Conservation (phyloP, 2,329 filamentous ascomycete genomes). For the Aspergillus candidus region DNA sequence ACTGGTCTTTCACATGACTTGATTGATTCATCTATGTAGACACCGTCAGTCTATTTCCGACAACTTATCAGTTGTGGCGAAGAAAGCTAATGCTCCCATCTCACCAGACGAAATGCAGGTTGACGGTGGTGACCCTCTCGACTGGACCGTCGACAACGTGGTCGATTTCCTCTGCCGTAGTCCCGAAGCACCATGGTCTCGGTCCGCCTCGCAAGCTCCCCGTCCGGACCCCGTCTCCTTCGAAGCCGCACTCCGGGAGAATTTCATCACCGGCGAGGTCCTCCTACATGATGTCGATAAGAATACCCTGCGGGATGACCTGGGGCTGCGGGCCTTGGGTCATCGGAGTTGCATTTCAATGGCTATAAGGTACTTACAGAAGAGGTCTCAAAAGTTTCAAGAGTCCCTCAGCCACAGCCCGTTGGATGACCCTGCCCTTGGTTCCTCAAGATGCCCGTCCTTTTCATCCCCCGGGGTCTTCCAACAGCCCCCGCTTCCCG, state of each 20-base stretch:
- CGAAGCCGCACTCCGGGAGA: constrained; percentile 51
- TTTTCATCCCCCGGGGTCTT: neutral
- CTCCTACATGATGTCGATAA: constrained; percentile 55
- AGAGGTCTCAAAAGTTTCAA: constrained; percentile 48
- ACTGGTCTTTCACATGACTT: too few relatives aligned
- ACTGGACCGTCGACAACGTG: constrained; percentile 65
- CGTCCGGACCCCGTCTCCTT: constrained; percentile 52
- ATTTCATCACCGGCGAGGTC: constrained; percentile 60
- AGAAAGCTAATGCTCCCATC: neutral
- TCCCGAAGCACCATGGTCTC: constrained; percentile 40
- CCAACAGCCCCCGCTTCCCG: neutral
- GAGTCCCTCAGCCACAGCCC: neutral
- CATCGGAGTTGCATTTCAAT: constrained; percentile 54
- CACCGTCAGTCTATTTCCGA: neutral
- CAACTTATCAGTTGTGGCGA: neutral
- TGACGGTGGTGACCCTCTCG: constrained; percentile 58
- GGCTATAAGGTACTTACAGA: constrained; percentile 53
- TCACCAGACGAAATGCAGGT: constrained; percentile 20
- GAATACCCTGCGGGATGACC: constrained; percentile 45
- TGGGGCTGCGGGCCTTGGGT: constrained; percentile 53
- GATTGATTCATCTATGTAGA: neutral
- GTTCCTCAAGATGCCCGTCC: constrained; percentile 2
- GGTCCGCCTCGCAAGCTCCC: constrained; percentile 21
- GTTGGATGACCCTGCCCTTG: neutral
- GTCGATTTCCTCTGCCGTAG: constrained; percentile 58